Percentiles rank a stretch among this genome's conserved stretches.
Evolutionary conservation across 495 filamentous ascomycete genomes (phyloP).

Genomic region (Cryomyces antarcticus): DNA sequence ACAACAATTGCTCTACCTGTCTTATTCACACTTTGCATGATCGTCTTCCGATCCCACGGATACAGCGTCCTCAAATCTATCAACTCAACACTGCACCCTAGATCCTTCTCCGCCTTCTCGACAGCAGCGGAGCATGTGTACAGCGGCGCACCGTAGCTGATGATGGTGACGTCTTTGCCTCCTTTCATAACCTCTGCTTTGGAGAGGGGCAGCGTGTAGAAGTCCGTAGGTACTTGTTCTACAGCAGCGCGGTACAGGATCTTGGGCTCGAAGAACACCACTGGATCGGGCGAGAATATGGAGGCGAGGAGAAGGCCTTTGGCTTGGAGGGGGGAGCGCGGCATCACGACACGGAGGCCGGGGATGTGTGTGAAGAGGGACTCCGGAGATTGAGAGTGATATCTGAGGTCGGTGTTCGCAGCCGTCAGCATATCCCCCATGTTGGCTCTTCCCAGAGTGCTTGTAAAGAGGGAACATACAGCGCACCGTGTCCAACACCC

Average conservation of each 20-base stretch:
- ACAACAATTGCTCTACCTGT: slow-evolving; percentile 84
- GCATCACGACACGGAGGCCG: slow-evolving; percentile 75
- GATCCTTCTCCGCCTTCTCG: slow-evolving; percentile 55
- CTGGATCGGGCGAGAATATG: slow-evolving; percentile 68
- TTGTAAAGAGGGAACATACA: slow-evolving; percentile 28
- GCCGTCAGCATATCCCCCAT: neutral
- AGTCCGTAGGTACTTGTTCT: slow-evolving; percentile 71
- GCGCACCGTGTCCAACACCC: slow-evolving; percentile 82
- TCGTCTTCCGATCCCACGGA: slow-evolving; percentile 79
- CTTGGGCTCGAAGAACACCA: slow-evolving; percentile 95
- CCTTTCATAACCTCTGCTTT: slow-evolving; percentile 77
- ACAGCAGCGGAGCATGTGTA: slow-evolving; percentile 75
- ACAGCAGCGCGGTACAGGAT: slow-evolving; percentile 85
- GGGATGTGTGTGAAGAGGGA: slow-evolving; percentile 83
- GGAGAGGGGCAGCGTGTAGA: slow-evolving; percentile 69
- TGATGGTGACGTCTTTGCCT: slow-evolving; percentile 65
- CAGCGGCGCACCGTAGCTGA: slow-evolving; percentile 83
- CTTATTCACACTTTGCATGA: slow-evolving; percentile 69
- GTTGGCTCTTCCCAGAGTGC: neutral
- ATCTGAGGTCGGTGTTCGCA: slow-evolving; percentile 21
- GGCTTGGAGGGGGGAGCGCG: slow-evolving; percentile 74
- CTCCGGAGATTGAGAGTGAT: slow-evolving; percentile 90
- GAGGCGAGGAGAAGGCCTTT: slow-evolving; percentile 78
- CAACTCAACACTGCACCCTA: slow-evolving; percentile 65
- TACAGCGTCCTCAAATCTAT: slow-evolving; percentile 86